These are phyloP conservation scores for Gaeumannomyces sp. DNA, from an alignment of 2,329 filamentous ascomycete species.

Conservation along the genomic window DNA sequence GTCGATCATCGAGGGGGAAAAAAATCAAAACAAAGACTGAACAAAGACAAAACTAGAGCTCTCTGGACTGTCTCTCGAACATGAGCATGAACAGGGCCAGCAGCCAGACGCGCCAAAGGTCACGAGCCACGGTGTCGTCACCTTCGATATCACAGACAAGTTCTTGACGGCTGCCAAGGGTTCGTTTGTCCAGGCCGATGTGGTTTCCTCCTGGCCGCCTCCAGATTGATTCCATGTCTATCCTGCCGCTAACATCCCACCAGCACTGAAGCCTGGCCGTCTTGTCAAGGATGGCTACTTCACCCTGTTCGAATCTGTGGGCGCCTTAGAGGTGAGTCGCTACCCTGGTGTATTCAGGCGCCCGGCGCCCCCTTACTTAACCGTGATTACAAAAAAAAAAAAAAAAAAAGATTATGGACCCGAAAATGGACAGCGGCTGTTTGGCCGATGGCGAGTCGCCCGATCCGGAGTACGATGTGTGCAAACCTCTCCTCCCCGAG, in stretches of 20 bases:
- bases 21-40: not conserved
- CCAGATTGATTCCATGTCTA: not conserved
- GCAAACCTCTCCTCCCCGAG: slow-evolving; percentile 59
- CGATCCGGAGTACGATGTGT: slow-evolving; percentile 75
- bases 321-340: slow-evolving; percentile 64
- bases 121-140: slow-evolving; percentile 43
- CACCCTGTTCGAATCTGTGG: slow-evolving; percentile 89
- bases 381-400: slow-evolving; percentile 44
- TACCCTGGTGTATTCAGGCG: not conserved
- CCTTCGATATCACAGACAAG: slow-evolving; percentile 51
- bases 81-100: slow-evolving; percentile 16
- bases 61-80: slow-evolving; percentile 33
- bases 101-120: slow-evolving; percentile 33
- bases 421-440: slow-evolving; percentile 96
- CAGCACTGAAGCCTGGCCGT: slow-evolving; percentile 72
- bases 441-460: slow-evolving; percentile 72
- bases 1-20: not conserved
- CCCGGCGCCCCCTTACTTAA: not conserved
- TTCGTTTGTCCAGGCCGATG: slow-evolving; percentile 27
- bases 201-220: too few relatives aligned
- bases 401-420: slow-evolving; percentile 81
- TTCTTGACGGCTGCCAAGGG: slow-evolving; percentile 48
- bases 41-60: slow-evolving; percentile 27
- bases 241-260: not conserved
- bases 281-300: slow-evolving; percentile 92